A percentile compares a stretch with the other conserved stretches of the same genome.
Evolutionary conservation across 768 basidiomycete species (phyloP).

Genomic region (Megacollybia marginata): DNA sequence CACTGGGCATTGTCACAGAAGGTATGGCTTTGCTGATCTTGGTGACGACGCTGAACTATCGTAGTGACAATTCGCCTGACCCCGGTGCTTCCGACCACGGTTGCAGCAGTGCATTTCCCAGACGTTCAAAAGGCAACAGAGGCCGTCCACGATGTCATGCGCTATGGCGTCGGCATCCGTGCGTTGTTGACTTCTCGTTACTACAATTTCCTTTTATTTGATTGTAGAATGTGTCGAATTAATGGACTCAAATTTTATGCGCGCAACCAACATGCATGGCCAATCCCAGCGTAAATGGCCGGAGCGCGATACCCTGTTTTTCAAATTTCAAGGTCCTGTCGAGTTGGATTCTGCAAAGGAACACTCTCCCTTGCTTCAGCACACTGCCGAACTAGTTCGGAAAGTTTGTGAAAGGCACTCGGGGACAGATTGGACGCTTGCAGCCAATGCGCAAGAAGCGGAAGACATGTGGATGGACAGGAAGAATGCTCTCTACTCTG

Average conservation of each 20-base stretch:
- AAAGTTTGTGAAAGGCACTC: conserved; percentile 56
- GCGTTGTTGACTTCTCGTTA: conserved; percentile 18
- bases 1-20: conserved; percentile 87
- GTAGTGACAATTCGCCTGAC: conserved; percentile 75
- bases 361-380: conserved; percentile 46
- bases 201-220: not conserved
- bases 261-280: conserved; percentile 49
- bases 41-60: not conserved
- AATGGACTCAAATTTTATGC: conserved; percentile 65
- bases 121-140: conserved; percentile 66
- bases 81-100: conserved; percentile 74
- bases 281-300: conserved; percentile 49
- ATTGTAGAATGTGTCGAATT: conserved; percentile 76
- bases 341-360: conserved; percentile 15
- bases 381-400: conserved; percentile 54
- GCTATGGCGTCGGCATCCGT: conserved; percentile 74
- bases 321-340: conserved; percentile 69
- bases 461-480: conserved; percentile 66
- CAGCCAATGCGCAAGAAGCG: conserved; percentile 57
- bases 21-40: conserved; percentile 26
- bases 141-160: conserved; percentile 67
- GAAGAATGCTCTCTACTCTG: conserved; percentile 57
- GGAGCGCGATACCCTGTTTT: conserved; percentile 67
- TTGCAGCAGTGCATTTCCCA: conserved; percentile 79
- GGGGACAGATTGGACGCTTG: conserved; percentile 60